These are phyloP conservation scores for Viola odorata DNA, from an alignment of 345 rosid species.

Conservation along the genomic window DNA sequence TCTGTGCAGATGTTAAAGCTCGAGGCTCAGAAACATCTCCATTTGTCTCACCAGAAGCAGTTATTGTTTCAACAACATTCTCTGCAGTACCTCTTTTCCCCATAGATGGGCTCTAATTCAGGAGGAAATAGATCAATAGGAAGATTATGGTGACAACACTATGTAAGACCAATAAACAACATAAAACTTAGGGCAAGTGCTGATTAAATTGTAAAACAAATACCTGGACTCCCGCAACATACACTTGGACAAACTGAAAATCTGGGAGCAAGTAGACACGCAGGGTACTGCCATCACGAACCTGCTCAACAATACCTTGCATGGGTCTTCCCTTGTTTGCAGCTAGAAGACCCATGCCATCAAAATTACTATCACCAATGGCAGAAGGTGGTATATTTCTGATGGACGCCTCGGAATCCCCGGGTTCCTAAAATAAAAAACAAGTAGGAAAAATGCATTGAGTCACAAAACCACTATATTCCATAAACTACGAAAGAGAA, in stretches of 20 bases:
- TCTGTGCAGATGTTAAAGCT: constrained; percentile 84
- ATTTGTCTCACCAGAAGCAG: constrained; percentile 47
- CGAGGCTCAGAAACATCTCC: constrained; percentile 65
- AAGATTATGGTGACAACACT: not conserved
- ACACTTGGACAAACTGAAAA: constrained; percentile 91
- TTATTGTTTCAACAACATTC: constrained; percentile 39
- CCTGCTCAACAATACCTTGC: constrained; percentile 93
- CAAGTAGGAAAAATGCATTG: not conserved
- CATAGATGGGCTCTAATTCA: constrained; percentile 70
- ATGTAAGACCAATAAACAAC: not conserved
- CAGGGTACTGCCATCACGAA: constrained; percentile 88
- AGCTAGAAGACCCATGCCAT: constrained; percentile 74
- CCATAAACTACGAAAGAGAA: not conserved
- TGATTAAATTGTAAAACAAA: not conserved
- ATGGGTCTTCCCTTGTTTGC: constrained; percentile 80
- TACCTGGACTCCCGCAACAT: constrained; percentile 98
- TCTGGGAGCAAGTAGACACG: constrained; percentile 94
- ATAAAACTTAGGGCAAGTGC: not conserved
- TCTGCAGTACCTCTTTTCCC: constrained; percentile 64
- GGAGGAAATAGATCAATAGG: too few species aligned
- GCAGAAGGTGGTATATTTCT: constrained; percentile 92
- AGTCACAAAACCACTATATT: not conserved
- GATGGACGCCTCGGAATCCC: constrained; percentile 75
- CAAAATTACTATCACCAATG: constrained; percentile 72
- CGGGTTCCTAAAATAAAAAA: constrained; percentile 50